Conservation (phyloP, 495 filamentous ascomycete species). For the Tuber umbilicatum region DNA sequence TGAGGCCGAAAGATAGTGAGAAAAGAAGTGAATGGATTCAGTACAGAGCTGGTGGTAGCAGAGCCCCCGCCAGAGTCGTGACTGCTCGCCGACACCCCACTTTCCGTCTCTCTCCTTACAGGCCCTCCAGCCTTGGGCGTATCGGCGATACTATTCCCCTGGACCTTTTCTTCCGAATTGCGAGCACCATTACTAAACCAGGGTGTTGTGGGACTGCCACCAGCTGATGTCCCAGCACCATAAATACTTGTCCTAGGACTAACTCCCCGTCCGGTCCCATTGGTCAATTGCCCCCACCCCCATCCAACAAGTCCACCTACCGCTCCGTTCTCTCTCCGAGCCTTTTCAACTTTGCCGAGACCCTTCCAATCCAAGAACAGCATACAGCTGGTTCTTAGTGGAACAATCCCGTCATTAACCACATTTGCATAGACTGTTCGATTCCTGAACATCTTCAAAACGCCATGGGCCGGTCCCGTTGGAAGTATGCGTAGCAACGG, state of each 20-base stretch:
- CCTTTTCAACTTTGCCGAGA: slow-evolving; percentile 86
- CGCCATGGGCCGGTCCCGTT: slow-evolving; percentile 83
- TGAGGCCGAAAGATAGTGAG: slow-evolving; percentile 59
- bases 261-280: slow-evolving; percentile 24
- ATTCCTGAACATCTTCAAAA: slow-evolving; percentile 78
- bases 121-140: slow-evolving; percentile 30
- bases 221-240: slow-evolving; percentile 5
- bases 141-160: slow-evolving; percentile 29
- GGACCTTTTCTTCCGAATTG: slow-evolving; percentile 14
- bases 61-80: slow-evolving; percentile 30
- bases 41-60: slow-evolving; percentile 9
- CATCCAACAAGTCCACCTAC: slow-evolving; percentile 87
- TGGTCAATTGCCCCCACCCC: slow-evolving; percentile 88
- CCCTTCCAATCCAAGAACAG: slow-evolving; percentile 98
- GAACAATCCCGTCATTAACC: slow-evolving; percentile 97
- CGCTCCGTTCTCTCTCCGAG: slow-evolving; percentile 79
- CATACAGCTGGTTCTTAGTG: slow-evolving; percentile 85
- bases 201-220: slow-evolving; percentile 21
- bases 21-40: slow-evolving; percentile 53
- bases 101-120: slow-evolving; percentile 10
- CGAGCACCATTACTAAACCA: background rate
- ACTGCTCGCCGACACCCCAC: slow-evolving; percentile 15
- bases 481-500: slow-evolving; percentile 85
- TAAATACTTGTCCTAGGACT: background rate
- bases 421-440: slow-evolving; percentile 95